These are phyloP conservation scores for Sequoia sempervirens DNA, from an alignment of 75 land plant species.

Conservation along the genomic window DNA sequence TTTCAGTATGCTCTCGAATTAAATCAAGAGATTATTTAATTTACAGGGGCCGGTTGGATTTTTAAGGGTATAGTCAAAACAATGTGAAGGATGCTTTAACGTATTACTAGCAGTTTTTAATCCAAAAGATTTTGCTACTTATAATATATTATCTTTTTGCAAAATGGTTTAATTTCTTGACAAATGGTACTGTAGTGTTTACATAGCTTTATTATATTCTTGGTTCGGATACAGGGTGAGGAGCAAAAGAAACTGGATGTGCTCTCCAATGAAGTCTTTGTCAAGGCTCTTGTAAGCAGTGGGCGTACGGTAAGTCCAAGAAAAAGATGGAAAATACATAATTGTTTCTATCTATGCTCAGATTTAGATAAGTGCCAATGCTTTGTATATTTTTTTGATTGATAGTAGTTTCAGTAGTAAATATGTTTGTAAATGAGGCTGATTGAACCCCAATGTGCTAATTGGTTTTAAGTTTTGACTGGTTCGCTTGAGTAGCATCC, in stretches of 20 bases:
- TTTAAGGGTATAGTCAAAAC: not conserved
- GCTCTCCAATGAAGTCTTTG: slow-evolving; percentile 91
- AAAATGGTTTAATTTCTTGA: not conserved
- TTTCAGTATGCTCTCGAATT: not conserved
- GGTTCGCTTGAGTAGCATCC: no score
- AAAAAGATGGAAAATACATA: not conserved
- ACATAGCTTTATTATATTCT: not conserved
- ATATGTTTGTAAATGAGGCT: not conserved
- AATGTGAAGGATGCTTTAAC: not conserved
- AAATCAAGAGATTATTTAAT: not conserved
- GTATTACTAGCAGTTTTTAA: not conserved
- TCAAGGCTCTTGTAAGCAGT: slow-evolving; percentile 88
- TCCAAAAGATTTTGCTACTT: not conserved
- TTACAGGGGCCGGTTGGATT: not conserved
- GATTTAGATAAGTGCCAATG: not conserved
- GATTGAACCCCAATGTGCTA: no score
- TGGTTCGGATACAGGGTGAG: slow-evolving; percentile 61
- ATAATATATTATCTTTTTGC: not conserved
- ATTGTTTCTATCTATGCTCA: not conserved
- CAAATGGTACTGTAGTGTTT: not conserved
- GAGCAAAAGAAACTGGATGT: slow-evolving; percentile 98
- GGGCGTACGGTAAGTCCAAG: slow-evolving; percentile 71
- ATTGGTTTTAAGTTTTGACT: no score
- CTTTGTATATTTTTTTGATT: not conserved
- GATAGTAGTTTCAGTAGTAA: not conserved